A percentile compares a stretch with the other conserved stretches of the same genome.
Evolutionary conservation across 495 filamentous ascomycete genomes (phyloP).

Genomic region (Jackrogersella multiformis): DNA sequence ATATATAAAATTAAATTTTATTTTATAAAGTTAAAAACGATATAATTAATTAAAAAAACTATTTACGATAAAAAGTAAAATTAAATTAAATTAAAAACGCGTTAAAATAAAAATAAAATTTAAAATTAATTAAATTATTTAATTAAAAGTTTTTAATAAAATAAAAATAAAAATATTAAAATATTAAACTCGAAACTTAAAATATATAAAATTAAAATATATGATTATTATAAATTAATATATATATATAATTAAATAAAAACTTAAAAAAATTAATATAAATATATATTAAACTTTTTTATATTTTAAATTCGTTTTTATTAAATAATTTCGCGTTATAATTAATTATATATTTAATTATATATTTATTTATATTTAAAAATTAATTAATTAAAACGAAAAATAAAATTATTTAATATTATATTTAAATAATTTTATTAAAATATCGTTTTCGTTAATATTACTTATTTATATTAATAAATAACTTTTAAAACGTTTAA

Average conservation of each 20-base stretch:
- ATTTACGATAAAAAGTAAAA: not conserved
- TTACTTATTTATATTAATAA: not conserved
- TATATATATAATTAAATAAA: not conserved
- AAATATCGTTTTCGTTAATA: not conserved
- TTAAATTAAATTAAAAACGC: not conserved
- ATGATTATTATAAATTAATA: not conserved
- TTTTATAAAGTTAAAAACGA: too few species aligned
- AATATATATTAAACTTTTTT: not conserved
- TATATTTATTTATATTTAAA: not conserved
- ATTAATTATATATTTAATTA: not conserved
- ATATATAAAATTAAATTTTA: too few species aligned
- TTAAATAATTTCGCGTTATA: not conserved
- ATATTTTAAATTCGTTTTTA: not conserved
- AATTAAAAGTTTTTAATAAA: not conserved
- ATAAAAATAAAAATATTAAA: not conserved
- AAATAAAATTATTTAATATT: not conserved
- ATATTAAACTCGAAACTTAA: not conserved
- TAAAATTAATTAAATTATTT: not conserved
- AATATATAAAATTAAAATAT: not conserved
- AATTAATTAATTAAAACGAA: not conserved
- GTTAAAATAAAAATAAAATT: too few species aligned
- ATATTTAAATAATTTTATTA: not conserved
- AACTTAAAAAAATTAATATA: not conserved
- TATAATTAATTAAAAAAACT: not conserved
- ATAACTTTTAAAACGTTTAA: too few species aligned